These are phyloP conservation scores for Podospora pseudocomata DNA, from an alignment of 495 filamentous ascomycete species.

Conservation along the genomic window DNA sequence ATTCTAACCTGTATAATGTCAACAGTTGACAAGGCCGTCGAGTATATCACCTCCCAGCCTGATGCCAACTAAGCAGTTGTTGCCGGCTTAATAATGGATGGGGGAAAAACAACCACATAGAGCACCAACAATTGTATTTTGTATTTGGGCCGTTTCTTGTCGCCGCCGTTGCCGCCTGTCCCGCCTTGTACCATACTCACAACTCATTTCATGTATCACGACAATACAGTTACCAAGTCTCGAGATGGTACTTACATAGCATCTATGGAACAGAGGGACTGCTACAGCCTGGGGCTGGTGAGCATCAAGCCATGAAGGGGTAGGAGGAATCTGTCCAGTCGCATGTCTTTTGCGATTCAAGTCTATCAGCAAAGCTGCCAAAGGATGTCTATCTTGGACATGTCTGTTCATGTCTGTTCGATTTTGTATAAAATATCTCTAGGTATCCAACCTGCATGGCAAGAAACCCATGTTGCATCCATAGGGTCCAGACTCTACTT, in stretches of 20 bases:
- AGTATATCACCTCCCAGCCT: slow-evolving; percentile 92
- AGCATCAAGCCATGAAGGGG: too few species aligned
- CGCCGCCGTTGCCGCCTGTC: background rate
- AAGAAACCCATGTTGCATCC: too few species aligned
- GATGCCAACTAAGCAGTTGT: slow-evolving; percentile 56
- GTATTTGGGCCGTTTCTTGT: background rate
- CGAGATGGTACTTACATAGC: background rate
- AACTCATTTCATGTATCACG: background rate
- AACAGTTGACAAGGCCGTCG: slow-evolving; percentile 89
- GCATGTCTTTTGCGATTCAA: too few species aligned
- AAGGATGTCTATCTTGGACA: too few species aligned
- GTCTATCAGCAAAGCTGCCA: too few species aligned
- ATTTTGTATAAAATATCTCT: too few species aligned
- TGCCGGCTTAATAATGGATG: background rate
- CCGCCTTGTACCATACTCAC: slow-evolving; percentile 28
- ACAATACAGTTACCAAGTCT: background rate
- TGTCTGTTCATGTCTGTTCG: too few species aligned
- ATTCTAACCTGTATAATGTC: background rate
- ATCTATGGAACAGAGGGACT: too few species aligned
- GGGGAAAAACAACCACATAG: background rate
- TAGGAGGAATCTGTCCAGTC: too few species aligned
- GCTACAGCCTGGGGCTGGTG: too few species aligned
- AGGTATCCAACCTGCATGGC: too few species aligned
- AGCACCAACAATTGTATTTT: background rate
- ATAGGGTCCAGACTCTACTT: too few species aligned